Percentiles rank a stretch among this genome's conserved stretches.
Conservation (phyloP, 2,329 filamentous ascomycete species). For the Microcera coccophila region DNA sequence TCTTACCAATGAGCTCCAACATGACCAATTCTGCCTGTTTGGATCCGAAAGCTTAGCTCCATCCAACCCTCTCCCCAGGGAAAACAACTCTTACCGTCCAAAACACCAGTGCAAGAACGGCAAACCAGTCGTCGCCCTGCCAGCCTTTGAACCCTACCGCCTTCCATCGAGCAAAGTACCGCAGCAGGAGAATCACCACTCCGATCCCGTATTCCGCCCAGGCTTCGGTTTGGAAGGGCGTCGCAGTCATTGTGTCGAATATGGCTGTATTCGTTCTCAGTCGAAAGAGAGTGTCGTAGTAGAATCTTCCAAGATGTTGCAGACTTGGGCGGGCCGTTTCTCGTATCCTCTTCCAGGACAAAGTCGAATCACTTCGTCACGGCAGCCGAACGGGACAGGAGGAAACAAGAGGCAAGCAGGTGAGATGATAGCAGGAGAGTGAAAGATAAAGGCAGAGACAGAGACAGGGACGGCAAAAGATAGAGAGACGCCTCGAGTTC, state of each 20-base stretch:
- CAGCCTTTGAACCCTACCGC: constrained; percentile 38
- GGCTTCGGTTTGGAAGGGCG: constrained; percentile 41
- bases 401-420: too few relatives aligned
- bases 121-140: constrained; percentile 43
- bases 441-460: too few relatives aligned
- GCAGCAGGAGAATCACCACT: constrained; percentile 33
- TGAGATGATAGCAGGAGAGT: too few relatives aligned
- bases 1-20: constrained; percentile 33
- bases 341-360: too few relatives aligned
- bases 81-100: constrained; percentile 31
- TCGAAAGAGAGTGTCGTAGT: too few relatives aligned
- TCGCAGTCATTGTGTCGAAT: constrained; percentile 29
- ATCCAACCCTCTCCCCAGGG: not conserved
- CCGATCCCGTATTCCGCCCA: constrained; percentile 44
- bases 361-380: too few relatives aligned
- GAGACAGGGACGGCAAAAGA: too few relatives aligned
- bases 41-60: constrained; percentile 1
- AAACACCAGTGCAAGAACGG: constrained; percentile 33
- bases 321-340: too few relatives aligned
- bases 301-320: too few relatives aligned
- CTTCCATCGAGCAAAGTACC: constrained; percentile 37
- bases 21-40: constrained; percentile 27
- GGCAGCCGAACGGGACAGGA: too few relatives aligned
- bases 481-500: too few relatives aligned
- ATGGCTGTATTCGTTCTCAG: too few relatives aligned